Conservation (phyloP, 441 rosid genomes). For the Adansonia gregorii region DNA sequence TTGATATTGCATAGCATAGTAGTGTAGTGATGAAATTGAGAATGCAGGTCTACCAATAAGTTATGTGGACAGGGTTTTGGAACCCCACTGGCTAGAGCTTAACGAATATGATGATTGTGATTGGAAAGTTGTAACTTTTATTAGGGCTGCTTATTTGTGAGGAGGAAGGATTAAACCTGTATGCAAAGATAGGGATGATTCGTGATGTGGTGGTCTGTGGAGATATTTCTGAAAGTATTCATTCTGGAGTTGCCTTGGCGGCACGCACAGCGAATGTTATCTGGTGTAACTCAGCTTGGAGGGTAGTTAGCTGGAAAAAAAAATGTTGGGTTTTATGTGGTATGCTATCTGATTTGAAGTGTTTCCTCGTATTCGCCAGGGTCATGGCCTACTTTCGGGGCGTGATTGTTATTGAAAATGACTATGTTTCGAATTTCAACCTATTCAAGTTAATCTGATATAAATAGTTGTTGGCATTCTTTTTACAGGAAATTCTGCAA, state of each 20-base stretch:
- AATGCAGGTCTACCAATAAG: constrained; percentile 13
- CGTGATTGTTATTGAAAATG: neutral
- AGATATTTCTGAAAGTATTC: neutral
- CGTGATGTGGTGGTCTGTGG: constrained; percentile 12
- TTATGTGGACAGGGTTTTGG: neutral
- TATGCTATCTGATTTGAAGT: neutral
- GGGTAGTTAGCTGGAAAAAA: neutral
- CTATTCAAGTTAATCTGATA: neutral
- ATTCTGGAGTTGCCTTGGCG: neutral
- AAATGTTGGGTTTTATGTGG: neutral
- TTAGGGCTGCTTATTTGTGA: neutral
- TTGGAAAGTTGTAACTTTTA: neutral
- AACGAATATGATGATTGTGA: neutral
- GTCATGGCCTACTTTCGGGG: neutral
- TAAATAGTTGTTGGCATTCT: constrained; percentile 13
- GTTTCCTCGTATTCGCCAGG: neutral
- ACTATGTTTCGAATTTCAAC: neutral
- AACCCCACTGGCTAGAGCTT: neutral
- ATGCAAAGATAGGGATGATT: neutral
- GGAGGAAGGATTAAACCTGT: constrained; percentile 1
- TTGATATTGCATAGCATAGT: constrained; percentile 51
- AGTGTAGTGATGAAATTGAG: constrained; percentile 35
- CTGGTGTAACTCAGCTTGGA: neutral
- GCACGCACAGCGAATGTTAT: neutral
- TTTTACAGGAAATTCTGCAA: constrained; percentile 38